Conservation (phyloP, 345 rosid species). For the Arabis alpina region DNA sequence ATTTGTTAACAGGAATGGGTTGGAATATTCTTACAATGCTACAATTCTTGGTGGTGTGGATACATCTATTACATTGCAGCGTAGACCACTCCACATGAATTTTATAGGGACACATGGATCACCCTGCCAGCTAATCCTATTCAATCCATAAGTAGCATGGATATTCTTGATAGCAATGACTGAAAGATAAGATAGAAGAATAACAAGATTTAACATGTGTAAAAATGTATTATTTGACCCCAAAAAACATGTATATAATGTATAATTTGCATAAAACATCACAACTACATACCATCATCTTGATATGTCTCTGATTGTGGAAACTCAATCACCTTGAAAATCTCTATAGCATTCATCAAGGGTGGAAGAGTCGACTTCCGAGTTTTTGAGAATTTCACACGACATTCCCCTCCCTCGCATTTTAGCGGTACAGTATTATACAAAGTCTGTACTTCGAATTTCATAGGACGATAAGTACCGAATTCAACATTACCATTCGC, state of each 20-base stretch:
- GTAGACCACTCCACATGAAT: conserved; percentile 41
- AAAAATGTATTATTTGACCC: too few species aligned
- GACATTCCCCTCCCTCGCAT: conserved; percentile 13
- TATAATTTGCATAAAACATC: too few species aligned
- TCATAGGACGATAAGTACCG: conserved; percentile 29
- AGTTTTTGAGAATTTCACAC: conserved; percentile 10
- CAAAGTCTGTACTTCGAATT: conserved; percentile 28
- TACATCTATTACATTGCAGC: conserved; percentile 30
- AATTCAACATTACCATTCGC: conserved; percentile 16
- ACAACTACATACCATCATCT: not conserved
- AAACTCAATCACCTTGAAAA: conserved; percentile 14
- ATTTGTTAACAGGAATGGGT: not conserved
- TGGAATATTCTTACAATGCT: not conserved
- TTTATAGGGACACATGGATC: conserved; percentile 44
- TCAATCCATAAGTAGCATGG: conserved; percentile 41
- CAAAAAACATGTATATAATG: too few species aligned
- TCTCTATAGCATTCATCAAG: conserved; percentile 32
- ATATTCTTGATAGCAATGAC: conserved; percentile 45
- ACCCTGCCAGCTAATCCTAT: conserved; percentile 44
- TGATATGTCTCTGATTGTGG: conserved; percentile 28
- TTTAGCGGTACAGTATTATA: not conserved
- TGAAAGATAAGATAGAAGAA: not conserved
- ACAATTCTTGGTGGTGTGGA: conserved; percentile 38
- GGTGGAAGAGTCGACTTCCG: conserved; percentile 33
- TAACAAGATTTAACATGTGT: not conserved